These are phyloP conservation scores for Kodamaea sagamina DNA, from an alignment of 805 yeast species.

Conservation along the genomic window DNA sequence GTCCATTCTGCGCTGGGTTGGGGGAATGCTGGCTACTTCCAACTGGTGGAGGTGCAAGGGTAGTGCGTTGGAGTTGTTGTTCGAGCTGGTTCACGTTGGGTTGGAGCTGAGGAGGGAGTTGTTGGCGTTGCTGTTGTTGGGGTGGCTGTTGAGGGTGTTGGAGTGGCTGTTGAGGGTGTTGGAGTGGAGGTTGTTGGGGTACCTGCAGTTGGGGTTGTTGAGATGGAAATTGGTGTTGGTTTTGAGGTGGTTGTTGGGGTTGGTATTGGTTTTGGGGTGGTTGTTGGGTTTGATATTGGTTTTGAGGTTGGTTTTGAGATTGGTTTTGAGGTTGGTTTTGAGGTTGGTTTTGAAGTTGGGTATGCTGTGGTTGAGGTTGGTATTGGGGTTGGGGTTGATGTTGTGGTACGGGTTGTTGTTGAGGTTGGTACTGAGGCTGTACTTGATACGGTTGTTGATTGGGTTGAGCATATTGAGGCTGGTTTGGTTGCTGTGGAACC, in stretches of 20 bases:
- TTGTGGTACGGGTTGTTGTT: background rate
- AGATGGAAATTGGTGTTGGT: constrained; percentile 1
- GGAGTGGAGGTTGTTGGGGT: constrained; percentile 8
- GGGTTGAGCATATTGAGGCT: background rate
- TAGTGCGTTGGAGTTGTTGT: constrained; percentile 13
- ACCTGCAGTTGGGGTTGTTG: constrained; percentile 17
- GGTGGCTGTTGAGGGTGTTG: constrained; percentile 2
- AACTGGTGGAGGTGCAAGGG: constrained; percentile 7
- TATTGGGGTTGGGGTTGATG: background rate
- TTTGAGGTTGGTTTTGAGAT: background rate
- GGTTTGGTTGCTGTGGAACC: no score
- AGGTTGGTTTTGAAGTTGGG: constrained; percentile 6
- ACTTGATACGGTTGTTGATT: constrained; percentile 5
- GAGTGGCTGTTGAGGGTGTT: constrained; percentile 4
- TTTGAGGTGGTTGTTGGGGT: constrained; percentile 14
- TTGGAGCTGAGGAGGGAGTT: constrained; percentile 23
- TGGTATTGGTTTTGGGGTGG: constrained; percentile 20
- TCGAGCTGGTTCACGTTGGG: constrained; percentile 16
- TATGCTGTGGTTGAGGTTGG: constrained; percentile 1
- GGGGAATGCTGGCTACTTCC: background rate
- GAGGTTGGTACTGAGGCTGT: constrained; percentile 22
- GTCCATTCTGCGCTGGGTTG: background rate
- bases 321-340: background rate
- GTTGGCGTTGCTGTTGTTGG: constrained; percentile 5
- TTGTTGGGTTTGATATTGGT: constrained; percentile 9